phyloP scores from a whole-genome alignment of 768 basidiomycete species.

The Tricholoma furcatifolium region DNA sequence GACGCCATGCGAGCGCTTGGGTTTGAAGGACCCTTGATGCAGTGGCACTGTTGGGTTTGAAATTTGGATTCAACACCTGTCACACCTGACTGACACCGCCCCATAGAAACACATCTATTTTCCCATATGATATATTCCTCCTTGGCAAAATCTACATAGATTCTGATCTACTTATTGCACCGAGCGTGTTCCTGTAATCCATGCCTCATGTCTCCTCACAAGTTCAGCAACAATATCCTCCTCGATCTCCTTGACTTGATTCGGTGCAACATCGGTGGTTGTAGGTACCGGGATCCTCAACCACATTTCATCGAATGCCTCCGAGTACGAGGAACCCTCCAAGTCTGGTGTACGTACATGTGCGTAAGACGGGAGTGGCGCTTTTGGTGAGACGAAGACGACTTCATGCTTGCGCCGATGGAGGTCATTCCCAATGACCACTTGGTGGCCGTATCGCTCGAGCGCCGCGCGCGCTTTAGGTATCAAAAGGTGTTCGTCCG shows the following conservation, averaged over 20 bases:
- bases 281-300: conserved; percentile 53
- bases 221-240: conserved; percentile 84
- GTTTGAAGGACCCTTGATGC: no score
- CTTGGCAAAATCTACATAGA: not conserved
- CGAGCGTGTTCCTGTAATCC: conserved; percentile 45
- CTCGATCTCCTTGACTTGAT: conserved; percentile 78
- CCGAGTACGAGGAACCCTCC: not conserved
- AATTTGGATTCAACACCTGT: no score
- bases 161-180: not conserved
- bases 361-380: conserved; percentile 17
- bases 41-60: no score
- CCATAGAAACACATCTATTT: no score
- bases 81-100: no score
- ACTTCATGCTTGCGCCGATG: conserved; percentile 89
- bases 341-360: conserved; percentile 8
- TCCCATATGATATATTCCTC: not conserved
- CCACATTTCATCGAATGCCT: conserved; percentile 56
- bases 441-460: conserved; percentile 93
- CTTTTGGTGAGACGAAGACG: conserved; percentile 75
- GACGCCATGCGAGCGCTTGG: no score
- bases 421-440: conserved; percentile 97
- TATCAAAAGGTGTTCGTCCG: conserved; percentile 76
- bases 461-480: conserved; percentile 90
- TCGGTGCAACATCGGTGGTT: conserved; percentile 29
- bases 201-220: conserved; percentile 67